Conservation (phyloP, 257 asterid species). For the Solanum infundibuliforme region DNA sequence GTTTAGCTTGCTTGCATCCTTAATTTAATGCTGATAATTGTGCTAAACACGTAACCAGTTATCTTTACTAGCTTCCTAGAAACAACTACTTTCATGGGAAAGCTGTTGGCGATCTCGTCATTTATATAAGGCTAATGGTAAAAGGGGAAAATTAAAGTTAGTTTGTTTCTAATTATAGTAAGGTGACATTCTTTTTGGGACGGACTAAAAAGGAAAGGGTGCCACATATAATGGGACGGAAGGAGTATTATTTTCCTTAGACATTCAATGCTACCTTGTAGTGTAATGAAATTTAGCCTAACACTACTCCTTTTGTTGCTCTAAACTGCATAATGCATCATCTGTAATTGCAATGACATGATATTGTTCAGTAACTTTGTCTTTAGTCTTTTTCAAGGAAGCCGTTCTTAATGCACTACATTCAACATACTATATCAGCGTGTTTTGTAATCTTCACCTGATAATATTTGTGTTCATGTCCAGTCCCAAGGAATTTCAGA, state of each 20-base stretch:
- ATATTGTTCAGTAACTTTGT: not conserved
- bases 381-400: not conserved
- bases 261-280: not conserved
- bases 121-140: not conserved
- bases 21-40: not conserved
- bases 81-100: not conserved
- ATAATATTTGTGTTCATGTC: slow-evolving; percentile 4
- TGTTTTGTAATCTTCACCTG: not conserved
- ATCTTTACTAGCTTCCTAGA: not conserved
- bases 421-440: not conserved
- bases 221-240: not conserved
- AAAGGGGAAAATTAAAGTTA: not conserved
- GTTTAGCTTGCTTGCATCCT: not conserved
- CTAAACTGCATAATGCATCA: not conserved
- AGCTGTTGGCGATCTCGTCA: not conserved
- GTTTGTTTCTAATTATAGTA: not conserved
- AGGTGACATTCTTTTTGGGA: not conserved
- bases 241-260: not conserved
- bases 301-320: not conserved
- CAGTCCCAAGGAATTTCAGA: slow-evolving; percentile 80
- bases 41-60: not conserved
- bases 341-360: not conserved
- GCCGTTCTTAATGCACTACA: not conserved
- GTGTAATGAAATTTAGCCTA: not conserved
- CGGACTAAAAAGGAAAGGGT: not conserved